These are phyloP conservation scores for Nannizziopsis arthrosporioides DNA, from an alignment of 2,329 filamentous ascomycete species.

Conservation along the genomic window DNA sequence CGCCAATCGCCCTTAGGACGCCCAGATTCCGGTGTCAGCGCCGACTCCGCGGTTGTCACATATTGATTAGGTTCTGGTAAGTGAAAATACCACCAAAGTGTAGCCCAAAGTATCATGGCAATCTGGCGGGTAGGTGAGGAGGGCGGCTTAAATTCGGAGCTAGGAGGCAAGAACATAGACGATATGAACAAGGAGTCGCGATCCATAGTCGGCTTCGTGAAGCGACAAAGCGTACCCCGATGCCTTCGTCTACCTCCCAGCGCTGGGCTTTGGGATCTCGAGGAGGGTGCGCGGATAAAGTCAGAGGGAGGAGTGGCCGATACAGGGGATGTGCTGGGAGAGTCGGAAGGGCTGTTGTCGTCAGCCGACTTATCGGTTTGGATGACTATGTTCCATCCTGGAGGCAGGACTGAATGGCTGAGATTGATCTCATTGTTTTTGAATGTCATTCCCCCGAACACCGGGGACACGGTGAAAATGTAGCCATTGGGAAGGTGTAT, in stretches of 20 bases:
- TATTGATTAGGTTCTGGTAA: slow-evolving; percentile 59
- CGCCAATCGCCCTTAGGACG: slow-evolving; percentile 77
- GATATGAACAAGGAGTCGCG: slow-evolving; percentile 83
- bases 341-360: slow-evolving; percentile 11
- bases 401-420: slow-evolving; percentile 54
- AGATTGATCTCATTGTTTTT: slow-evolving; percentile 64
- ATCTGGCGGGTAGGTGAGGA: slow-evolving; percentile 77
- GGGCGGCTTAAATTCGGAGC: slow-evolving; percentile 64
- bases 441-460: slow-evolving; percentile 88
- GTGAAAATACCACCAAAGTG: slow-evolving; percentile 96
- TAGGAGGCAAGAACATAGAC: slow-evolving; percentile 74
- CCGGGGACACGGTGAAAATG: slow-evolving; percentile 64
- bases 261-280: slow-evolving; percentile 1
- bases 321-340: background rate
- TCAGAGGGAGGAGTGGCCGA: background rate
- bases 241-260: background rate
- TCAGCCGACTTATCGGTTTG: slow-evolving; percentile 39
- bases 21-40: slow-evolving; percentile 54
- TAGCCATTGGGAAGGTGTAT: slow-evolving; percentile 75
- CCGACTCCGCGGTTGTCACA: slow-evolving; percentile 51
- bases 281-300: background rate
- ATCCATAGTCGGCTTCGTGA: slow-evolving; percentile 59
- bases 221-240: slow-evolving; percentile 44
- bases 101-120: slow-evolving; percentile 93
- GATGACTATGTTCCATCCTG: slow-evolving; percentile 82